phyloP scores from a whole-genome alignment of 2,329 filamentous ascomycete genomes.

The Teratosphaeria gauchensis region DNA sequence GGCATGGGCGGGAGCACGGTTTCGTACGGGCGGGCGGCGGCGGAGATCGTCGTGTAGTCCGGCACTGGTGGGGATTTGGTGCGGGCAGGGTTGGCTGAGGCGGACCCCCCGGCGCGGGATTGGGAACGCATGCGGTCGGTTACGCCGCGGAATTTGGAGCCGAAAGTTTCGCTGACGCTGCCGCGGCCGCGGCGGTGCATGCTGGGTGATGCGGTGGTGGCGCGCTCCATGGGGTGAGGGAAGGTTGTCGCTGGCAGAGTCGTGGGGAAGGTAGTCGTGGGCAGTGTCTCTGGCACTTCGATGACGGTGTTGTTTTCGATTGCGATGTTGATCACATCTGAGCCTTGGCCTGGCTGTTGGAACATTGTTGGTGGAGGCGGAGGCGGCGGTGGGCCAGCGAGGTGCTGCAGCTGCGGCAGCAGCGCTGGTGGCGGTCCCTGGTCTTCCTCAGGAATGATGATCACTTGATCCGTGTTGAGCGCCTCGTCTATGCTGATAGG shows the following conservation, averaged over 20 bases:
- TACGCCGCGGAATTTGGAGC: constrained; percentile 44
- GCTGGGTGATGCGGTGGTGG: constrained; percentile 26
- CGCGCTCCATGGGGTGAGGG: constrained; percentile 20
- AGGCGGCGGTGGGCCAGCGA: constrained; percentile 42
- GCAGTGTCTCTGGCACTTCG: constrained; percentile 1
- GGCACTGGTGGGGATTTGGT: constrained; percentile 9
- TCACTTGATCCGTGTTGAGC: constrained; percentile 36
- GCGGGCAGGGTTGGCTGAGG: constrained; percentile 18
- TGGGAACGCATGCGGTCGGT: constrained; percentile 45
- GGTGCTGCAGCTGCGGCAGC: constrained; percentile 52
- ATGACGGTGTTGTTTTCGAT: constrained; percentile 31
- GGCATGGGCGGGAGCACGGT: constrained; percentile 27
- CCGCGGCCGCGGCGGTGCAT: constrained; percentile 46
- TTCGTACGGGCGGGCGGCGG: constrained; percentile 29
- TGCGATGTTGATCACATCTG: constrained; percentile 34
- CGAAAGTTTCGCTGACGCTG: constrained; percentile 50
- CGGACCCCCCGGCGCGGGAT: constrained; percentile 24
- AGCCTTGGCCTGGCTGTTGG: constrained; percentile 17
- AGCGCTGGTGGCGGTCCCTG: constrained; percentile 30
- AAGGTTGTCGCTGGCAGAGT: constrained; percentile 16
- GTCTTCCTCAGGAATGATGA: constrained; percentile 32
- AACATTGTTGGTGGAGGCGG: constrained; percentile 28
- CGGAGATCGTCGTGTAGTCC: constrained; percentile 10
- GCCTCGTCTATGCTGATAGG: constrained; percentile 44
- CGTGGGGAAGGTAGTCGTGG: constrained; percentile 7